Conservation (phyloP, 306 rosid species). For the Quercus aquifolioides region DNA sequence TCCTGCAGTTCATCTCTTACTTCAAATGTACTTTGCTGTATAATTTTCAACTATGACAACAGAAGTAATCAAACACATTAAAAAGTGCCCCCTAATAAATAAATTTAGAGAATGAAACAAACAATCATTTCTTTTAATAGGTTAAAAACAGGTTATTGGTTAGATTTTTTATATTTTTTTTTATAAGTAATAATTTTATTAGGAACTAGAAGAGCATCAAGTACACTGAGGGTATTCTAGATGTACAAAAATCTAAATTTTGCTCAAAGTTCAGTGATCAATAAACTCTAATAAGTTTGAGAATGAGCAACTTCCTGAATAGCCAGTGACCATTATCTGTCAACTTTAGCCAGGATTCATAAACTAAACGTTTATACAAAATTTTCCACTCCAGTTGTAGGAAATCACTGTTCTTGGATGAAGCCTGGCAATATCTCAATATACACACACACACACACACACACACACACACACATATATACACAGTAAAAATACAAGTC, state of each 20-base stretch:
- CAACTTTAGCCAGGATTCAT: background rate
- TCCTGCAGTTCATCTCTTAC: conserved; percentile 1
- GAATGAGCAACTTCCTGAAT: background rate
- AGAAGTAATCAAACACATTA: background rate
- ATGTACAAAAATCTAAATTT: too few species aligned
- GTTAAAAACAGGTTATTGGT: background rate
- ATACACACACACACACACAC: too few species aligned
- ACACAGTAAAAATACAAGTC: background rate
- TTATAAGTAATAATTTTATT: too few species aligned
- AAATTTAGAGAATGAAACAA: background rate
- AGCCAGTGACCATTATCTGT: background rate
- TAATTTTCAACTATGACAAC: background rate
- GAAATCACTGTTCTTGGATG: background rate
- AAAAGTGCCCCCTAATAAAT: background rate
- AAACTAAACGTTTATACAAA: background rate
- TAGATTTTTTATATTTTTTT: background rate
- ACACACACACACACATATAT: too few species aligned
- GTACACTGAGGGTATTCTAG: too few species aligned
- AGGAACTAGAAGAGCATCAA: too few species aligned
- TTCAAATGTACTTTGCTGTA: background rate
- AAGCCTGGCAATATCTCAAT: background rate
- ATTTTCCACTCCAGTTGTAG: background rate
- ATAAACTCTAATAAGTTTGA: too few species aligned
- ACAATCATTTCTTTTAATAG: background rate
- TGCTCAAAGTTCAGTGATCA: too few species aligned